Base-by-base conservation (phyloP, 2,329 filamentous ascomycete species). In the Tolypocladium pustulatum region DNA sequence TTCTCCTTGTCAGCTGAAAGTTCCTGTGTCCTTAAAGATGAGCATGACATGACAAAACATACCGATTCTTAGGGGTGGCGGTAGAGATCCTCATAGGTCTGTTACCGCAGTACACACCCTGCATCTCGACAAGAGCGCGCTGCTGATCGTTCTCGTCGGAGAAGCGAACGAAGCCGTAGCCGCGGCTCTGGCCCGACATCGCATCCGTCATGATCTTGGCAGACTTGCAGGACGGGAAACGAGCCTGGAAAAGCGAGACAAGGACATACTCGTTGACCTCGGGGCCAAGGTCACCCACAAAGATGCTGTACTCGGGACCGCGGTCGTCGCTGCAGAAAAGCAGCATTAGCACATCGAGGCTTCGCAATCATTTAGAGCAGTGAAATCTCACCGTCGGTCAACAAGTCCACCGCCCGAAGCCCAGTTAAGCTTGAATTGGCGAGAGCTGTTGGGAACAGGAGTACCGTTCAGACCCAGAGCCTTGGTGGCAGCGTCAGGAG, bases 161-260 rank as follows among this genome's bases (percentile, higher is more conserved):
- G 79, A 99, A 99, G 65, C 94, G 91, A 57, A 99, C 94, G 69
- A 99, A 99, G 54, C 94, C 94, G 70, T 99, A 99, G 59, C 94
- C 94, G 63, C 94, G 91, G 63, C 92, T 97, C 84, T 97, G 93
- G 67, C 94, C 94, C 63, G 89, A 96, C 76, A 97, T 94, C 61
- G 94, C 93, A 70, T 99, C 94, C 61, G 93, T 96, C 94, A 99
- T 99, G 76, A 99, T 99, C 83, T 99, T 99, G 70, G 94, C 94
- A 41, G 91, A 96, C 81, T 97, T 97, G 89, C 93, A 97, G 10
- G 91, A 96, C 0, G 89, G 89, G 81, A 96, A 99, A 62, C 93
- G 91, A 70, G 87, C 88, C 78, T 97, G 93, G 84, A 99, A 99
- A 56, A 99, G 87, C 32, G 92, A 96, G 57, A 97, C 93, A 61